Base-by-base conservation (phyloP, 495 filamentous ascomycete genomes). In the Penicillium ucsense region DNA sequence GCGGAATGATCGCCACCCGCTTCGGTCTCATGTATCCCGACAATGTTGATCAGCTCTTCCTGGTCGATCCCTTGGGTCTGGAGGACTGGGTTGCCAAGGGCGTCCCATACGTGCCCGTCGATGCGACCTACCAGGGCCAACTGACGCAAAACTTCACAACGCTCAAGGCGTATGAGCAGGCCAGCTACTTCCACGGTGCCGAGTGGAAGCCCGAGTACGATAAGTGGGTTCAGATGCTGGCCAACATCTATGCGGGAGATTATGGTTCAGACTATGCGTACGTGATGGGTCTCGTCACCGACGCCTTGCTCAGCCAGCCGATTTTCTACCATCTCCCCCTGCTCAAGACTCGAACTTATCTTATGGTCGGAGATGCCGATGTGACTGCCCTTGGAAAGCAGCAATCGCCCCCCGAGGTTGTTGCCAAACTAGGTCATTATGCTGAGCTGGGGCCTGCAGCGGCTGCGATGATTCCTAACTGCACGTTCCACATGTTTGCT, bases 41-140 rank as follows among this genome's bases (percentile, higher is more conserved):
- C 20, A 33, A 31, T 8, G 34, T 54, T n/a, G 11, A 50, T 6
- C 51, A 54, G 38, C 51, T 54, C n/a, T 20, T 54, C 32, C 47
- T 54, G 4, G 51, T 54, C 10, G 48, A 54, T 39, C 51, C 51
- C 9, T 32, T 53, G 28, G 51, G 51, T 7, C 31, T 53, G 32
- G 51, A 53, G 20, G 51, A 53, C 30, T 53, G 51, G 51, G 42
- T 53, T 31, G 50, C 45, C 6, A 48, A 52, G 41, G 50, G 50
- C 12, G 50, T 52, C 3, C 50, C 50, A 12, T 52, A 31, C 8
- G 5, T 52, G 8, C 32, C 50, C 6, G 32, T 52, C 1, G 50
- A 52, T 31, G 40, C 35, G 8, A 39, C 50, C 3, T 52, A 48
- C 35, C 20, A 49, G 32, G 38, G 31, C 20, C 47, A 50, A 9